Conservation (phyloP, 768 basidiomycete genomes). For the Albatrellus ellisii region DNA sequence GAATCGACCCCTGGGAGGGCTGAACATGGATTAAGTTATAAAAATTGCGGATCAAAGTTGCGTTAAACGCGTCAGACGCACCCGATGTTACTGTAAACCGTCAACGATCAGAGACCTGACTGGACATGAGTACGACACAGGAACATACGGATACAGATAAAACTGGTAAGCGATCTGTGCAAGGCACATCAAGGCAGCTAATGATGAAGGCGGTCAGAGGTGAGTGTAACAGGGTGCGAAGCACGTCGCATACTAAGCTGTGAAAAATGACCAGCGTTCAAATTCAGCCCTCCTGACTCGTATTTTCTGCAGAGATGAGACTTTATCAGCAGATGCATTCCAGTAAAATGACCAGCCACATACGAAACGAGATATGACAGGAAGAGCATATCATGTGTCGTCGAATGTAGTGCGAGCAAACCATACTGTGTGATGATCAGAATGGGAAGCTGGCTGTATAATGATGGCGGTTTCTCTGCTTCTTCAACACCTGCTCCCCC, state of each 20-base stretch:
- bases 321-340: background rate
- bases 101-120: background rate
- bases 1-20: slow-evolving; percentile 71
- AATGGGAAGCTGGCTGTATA: slow-evolving; percentile 66
- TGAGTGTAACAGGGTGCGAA: background rate
- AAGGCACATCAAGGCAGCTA: slow-evolving; percentile 89
- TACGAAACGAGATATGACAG: slow-evolving; percentile 85
- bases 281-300: slow-evolving; percentile 75
- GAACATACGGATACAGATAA: slow-evolving; percentile 73
- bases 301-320: slow-evolving; percentile 47
- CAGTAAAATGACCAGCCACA: slow-evolving; percentile 20
- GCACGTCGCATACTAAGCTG: slow-evolving; percentile 53
- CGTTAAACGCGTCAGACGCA: slow-evolving; percentile 9
- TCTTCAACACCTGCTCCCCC: slow-evolving; percentile 24
- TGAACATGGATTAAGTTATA: slow-evolving; percentile 16
- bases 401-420: slow-evolving; percentile 75
- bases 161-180: slow-evolving; percentile 89
- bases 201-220: slow-evolving; percentile 8
- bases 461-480: slow-evolving; percentile 44
- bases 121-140: background rate
- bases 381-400: slow-evolving; percentile 85
- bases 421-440: slow-evolving; percentile 87
- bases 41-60: background rate
- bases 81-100: slow-evolving; percentile 23
- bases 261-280: slow-evolving; percentile 87